Evolutionary conservation across 192 early-diverging fungal genomes (phyloP), one percentile per base, ranked within the genome.

Genomic region (Linnemannia zychae): DNA sequence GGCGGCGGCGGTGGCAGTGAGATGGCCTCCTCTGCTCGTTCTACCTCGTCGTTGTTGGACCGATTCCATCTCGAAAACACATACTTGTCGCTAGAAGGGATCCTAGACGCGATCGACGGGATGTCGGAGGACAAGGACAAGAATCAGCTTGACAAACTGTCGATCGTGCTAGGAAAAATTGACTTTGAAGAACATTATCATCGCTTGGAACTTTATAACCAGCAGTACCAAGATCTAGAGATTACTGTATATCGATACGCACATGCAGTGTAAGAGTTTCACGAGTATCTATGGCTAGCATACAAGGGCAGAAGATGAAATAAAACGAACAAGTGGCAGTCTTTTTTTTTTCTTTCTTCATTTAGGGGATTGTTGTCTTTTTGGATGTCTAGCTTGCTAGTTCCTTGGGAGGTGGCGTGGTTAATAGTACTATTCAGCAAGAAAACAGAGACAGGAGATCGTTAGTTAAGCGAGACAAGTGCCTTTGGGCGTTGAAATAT

Each of bases 111-210:
- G 24, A 85, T 85, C 36, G 77, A 79, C 13, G 78, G 83, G 0
- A 7, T 85, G 0, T 75, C 74, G 13, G 83, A 85, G 1, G 52
- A 69, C 7, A 85, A 74, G 44, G 44, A 69, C n/a, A 85, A 82
- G 40, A 50, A 79, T 16, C 83, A 79, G 31, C 73, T 85, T 7
- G 74, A 79, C 31, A 85, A 85, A 37, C 38, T 85, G 38, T 79
- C 83, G 15, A 79, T 85, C 60, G 83, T 85, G 4, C 50, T 85
- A 37, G 77, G 77, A 16, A 85, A 85, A 22, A n/a, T 71, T 3
- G 83, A 85, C 31, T 85, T 79, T 60, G 83, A 79, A 38, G 83
- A 84, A 11, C 81, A 84, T 69, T 84, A 78, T 22, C 75, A 66
- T 16, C 46, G 76, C 38, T 24, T 84, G 28, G 81, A 78, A 40